Evolutionary conservation across 345 rosid species (phyloP), one percentile per base, ranked within the genome.

Genomic region (Eucalyptus polyanthemos): DNA sequence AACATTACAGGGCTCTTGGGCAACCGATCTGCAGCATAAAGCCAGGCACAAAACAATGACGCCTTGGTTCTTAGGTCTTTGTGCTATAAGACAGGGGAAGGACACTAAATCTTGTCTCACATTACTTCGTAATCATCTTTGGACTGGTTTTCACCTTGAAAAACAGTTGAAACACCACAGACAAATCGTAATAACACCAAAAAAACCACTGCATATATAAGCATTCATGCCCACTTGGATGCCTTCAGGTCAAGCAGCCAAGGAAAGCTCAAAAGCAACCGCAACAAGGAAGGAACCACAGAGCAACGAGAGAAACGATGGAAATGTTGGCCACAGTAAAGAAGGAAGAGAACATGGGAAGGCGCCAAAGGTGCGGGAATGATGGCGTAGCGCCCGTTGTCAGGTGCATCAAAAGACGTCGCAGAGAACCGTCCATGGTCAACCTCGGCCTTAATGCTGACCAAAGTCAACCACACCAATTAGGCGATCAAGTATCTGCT

Each of bases 351-450:
- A 89, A 45, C 91, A 90, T 25, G 17, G 91, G 92, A 86, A 93
- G 89, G 49, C 92, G 88, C 45, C 89, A 91, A 5, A 37, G 45
- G 88, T 87, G n/a, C 80, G 11, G n/a, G 16, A 89, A 51, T 21
- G 93, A 88, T 21, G 87, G 65, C 6, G 91, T 89, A 42, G 21
- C 81, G 7, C 87, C 90, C 62, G 83, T 90, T 9, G 42, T 85
- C 34, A 91, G 93, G 72, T 86, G 92, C 67, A 94, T 92, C 50
- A 94, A 93, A 69, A 91, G 95, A 65, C 91, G 95, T 87, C 90
- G 94, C 87, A 92, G 96, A 89, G 94, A 92, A 42, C 91, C 91
- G 40, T 90, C 89, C 9, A 40, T 87, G 21, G 83, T 60, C n/a
- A 58, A 34, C 37, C 29, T 58, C 17, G 19, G 56, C 27, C 49